Evolutionary conservation across 305 asterid species (phyloP), one percentile per base, ranked within the genome.

Genomic region (Fraxinus sp.): DNA sequence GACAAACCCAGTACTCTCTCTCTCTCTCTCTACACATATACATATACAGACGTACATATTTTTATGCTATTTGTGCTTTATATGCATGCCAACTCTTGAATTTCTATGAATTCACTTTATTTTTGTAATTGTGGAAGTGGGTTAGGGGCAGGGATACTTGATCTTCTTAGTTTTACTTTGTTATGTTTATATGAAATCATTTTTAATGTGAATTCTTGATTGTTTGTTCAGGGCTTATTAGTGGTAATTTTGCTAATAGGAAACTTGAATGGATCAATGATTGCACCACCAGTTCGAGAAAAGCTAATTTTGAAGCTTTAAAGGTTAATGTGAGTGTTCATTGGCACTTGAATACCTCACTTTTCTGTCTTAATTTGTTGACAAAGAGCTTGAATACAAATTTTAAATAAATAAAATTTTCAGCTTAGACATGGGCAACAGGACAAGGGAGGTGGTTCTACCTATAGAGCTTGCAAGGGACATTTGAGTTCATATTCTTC

Each of bases 211-310:
- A 80, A 68, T 70, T 74, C 72, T 86, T 72, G 35, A 22, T 77
- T 62, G 18, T 20, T 52, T 35, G 82, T 83, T 59, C 82, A 89
- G 94, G 92, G 79, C 80, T 87, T 62, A 85, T 88, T 39, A 79
- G 80, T 80, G 85, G 85, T 78, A 83, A 78, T 64, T 84, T 28
- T 79, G 68, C 76, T 35, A 52, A 71, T 72, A 83, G 86, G 81
- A 90, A 89, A 74, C 85, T 78, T 66, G 84, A 86, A 74, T 89
- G 92, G 93, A 83, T 87, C 28, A 80, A 80, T 1, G 88, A 87
- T 68, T 80, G 70, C 55, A 68, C 85, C 79, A 80, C 36, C 82
- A 80, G 77, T 80, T 87, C 90, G 28, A 92, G 86, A 46, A 86
- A 5, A 80, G 89, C 77, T 80, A 84, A 84, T 55, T 85, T 85